A percentile compares a stretch with the other conserved stretches of the same genome.
Conservation (phyloP, 2,329 filamentous ascomycete genomes). For the Verticillium klebahnii region DNA sequence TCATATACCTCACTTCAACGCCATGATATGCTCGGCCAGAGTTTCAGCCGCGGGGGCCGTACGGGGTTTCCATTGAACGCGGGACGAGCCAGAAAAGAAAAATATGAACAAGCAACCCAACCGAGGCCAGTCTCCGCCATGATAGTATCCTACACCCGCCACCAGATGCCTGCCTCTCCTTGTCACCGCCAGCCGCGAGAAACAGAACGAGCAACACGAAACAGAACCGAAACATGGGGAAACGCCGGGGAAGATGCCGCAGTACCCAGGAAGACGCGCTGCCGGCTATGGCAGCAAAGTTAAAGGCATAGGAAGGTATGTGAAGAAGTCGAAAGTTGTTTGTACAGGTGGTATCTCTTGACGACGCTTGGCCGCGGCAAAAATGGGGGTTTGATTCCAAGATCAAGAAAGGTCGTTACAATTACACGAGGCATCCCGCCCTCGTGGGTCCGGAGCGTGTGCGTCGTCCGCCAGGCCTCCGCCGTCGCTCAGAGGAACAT, state of each 20-base stretch:
- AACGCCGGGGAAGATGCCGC: slow-evolving; percentile 9
- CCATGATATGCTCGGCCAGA: neutral
- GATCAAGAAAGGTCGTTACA: neutral
- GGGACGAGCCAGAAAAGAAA: neutral
- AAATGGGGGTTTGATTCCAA: neutral
- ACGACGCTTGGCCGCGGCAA: slow-evolving; percentile 7
- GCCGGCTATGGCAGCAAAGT: neutral
- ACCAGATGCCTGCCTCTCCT: neutral
- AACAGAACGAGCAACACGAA: neutral
- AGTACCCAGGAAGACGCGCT: neutral
- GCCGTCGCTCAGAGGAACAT: slow-evolving; percentile 1
- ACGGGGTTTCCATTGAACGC: neutral
- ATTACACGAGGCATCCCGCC: neutral
- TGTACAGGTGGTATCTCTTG: slow-evolving; percentile 15
- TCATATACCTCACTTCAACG: no score
- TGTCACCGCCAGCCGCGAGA: neutral
- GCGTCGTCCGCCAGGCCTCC: neutral
- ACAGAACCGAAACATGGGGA: neutral
- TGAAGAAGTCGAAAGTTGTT: slow-evolving; percentile 2
- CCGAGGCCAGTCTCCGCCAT: neutral
- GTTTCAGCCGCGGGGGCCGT: neutral
- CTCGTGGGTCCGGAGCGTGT: neutral
- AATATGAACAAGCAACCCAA: neutral
- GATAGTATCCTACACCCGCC: neutral
- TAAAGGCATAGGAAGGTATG: slow-evolving; percentile 6